These are phyloP conservation scores for Cryptococcus sp. DNA, from an alignment of 1,284 basidiomycete species.

Conservation along the genomic window DNA sequence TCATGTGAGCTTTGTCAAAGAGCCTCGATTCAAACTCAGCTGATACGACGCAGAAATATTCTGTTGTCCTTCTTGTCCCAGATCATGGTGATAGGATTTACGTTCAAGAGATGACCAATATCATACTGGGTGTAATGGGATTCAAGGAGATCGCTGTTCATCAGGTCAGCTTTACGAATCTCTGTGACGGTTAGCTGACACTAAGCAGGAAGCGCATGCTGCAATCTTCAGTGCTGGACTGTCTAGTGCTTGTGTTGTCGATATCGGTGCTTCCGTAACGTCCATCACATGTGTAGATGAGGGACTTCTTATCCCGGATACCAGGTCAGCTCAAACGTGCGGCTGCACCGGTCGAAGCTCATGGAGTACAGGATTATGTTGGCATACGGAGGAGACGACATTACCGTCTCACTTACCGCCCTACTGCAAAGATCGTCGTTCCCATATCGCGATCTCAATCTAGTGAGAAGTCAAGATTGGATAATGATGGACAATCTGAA, in stretches of 20 bases:
- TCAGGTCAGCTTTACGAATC: conserved; percentile 56
- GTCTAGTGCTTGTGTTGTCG: conserved; percentile 89
- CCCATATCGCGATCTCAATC: conserved; percentile 78
- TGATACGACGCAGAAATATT: conserved; percentile 61
- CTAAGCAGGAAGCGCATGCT: conserved; percentile 75
- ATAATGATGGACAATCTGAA: conserved; percentile 84
- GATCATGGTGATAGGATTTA: conserved; percentile 85
- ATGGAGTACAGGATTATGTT: conserved; percentile 62
- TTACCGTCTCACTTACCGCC: conserved; percentile 81
- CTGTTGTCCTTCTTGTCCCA: conserved; percentile 83
- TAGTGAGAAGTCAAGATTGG: conserved; percentile 76
- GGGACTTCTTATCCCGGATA: conserved; percentile 81
- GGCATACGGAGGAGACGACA: conserved; percentile 86
- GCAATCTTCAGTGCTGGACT: conserved; percentile 95
- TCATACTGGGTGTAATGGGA: conserved; percentile 75
- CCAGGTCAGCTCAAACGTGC: conserved; percentile 56
- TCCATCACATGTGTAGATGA: conserved; percentile 94
- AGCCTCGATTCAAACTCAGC: not conserved
- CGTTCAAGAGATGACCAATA: conserved; percentile 69
- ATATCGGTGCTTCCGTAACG: conserved; percentile 81
- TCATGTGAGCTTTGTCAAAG: conserved; percentile 53
- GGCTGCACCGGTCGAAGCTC: not conserved
- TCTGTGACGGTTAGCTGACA: no score
- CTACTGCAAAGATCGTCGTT: conserved; percentile 77
- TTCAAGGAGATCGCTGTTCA: conserved; percentile 88